Conservation (phyloP, 2,329 filamentous ascomycete genomes). For the Aspergillus proliferans region DNA sequence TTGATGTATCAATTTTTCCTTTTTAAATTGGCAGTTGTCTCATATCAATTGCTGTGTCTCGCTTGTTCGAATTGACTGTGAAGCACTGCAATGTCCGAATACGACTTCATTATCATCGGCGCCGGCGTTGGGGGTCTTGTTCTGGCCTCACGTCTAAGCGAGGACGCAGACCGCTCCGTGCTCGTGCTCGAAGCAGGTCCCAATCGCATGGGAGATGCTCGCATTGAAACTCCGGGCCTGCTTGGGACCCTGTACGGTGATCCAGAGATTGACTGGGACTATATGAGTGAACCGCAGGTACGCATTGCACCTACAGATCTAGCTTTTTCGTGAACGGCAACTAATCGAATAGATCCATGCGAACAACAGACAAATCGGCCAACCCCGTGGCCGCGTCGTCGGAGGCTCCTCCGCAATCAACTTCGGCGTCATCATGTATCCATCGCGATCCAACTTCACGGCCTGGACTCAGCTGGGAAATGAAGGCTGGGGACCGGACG, state of each 20-base stretch:
- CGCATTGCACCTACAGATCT: not conserved
- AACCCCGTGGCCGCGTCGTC: slow-evolving; percentile 45
- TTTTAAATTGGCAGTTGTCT: too few relatives aligned
- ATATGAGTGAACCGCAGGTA: slow-evolving; percentile 21
- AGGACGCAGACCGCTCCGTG: slow-evolving; percentile 18
- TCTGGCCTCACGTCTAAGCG: slow-evolving; percentile 25
- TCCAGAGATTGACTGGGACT: slow-evolving; percentile 22
- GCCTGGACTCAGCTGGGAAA: slow-evolving; percentile 44
- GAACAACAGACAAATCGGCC: slow-evolving; percentile 34
- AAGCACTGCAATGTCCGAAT: not conserved
- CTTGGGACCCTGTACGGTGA: slow-evolving; percentile 12
- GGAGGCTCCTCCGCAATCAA: slow-evolving; percentile 46
- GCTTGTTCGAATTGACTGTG: too few relatives aligned
- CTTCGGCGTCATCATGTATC: slow-evolving; percentile 24
- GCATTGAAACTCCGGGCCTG: slow-evolving; percentile 17
- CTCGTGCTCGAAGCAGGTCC: slow-evolving; percentile 24
- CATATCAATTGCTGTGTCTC: too few relatives aligned
- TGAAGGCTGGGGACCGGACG: slow-evolving; percentile 40
- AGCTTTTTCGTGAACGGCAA: not conserved
- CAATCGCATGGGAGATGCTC: slow-evolving; percentile 17
- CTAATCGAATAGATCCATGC: slow-evolving; percentile 19
- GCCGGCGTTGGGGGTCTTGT: slow-evolving; percentile 27
- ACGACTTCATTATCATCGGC: slow-evolving; percentile 27
- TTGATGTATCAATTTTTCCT: too few relatives aligned
- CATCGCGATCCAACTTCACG: slow-evolving; percentile 35